These are phyloP conservation scores for Colletotrichum sp. DNA, from an alignment of 2,329 filamentous ascomycete species.

Conservation along the genomic window DNA sequence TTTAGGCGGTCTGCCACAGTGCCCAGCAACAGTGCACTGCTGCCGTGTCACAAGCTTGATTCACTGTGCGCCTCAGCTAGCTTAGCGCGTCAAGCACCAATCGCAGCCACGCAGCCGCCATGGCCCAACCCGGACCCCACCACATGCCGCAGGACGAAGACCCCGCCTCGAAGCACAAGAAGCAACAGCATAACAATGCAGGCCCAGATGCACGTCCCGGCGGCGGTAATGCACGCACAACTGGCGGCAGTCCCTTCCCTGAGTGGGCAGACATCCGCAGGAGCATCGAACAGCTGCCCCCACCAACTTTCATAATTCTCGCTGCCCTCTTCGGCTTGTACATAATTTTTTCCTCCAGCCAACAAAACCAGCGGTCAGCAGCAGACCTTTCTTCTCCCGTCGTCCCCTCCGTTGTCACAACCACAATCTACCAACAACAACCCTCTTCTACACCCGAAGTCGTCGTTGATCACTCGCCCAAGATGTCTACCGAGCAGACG, in stretches of 20 bases:
- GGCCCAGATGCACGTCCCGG: neutral
- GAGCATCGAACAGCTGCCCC: slow-evolving; percentile 44
- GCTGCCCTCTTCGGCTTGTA: slow-evolving; percentile 40
- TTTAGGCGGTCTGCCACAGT: neutral
- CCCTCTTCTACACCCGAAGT: slow-evolving; percentile 20
- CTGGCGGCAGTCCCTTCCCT: neutral
- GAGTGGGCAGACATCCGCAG: slow-evolving; percentile 23
- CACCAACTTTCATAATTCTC: slow-evolving; percentile 46
- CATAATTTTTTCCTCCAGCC: slow-evolving; percentile 37
- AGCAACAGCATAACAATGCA: slow-evolving; percentile 21
- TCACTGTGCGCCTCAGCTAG: slow-evolving; percentile 4
- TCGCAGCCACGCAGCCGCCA: slow-evolving; percentile 18
- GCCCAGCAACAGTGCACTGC: neutral
- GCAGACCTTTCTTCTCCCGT: slow-evolving; percentile 27
- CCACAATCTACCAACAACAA: slow-evolving; percentile 25
- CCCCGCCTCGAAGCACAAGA: slow-evolving; percentile 34
- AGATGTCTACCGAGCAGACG: slow-evolving; percentile 87
- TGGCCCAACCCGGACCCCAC: slow-evolving; percentile 33
- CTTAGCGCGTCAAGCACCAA: neutral
- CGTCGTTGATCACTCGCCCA: slow-evolving; percentile 39
- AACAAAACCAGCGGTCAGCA: slow-evolving; percentile 23
- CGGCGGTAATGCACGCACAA: neutral
- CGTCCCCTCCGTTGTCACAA: slow-evolving; percentile 18
- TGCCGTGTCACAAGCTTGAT: neutral
- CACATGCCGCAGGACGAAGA: slow-evolving; percentile 28